Conservation (phyloP, 1,139 yeast genomes). For the Candida gigantensis region DNA sequence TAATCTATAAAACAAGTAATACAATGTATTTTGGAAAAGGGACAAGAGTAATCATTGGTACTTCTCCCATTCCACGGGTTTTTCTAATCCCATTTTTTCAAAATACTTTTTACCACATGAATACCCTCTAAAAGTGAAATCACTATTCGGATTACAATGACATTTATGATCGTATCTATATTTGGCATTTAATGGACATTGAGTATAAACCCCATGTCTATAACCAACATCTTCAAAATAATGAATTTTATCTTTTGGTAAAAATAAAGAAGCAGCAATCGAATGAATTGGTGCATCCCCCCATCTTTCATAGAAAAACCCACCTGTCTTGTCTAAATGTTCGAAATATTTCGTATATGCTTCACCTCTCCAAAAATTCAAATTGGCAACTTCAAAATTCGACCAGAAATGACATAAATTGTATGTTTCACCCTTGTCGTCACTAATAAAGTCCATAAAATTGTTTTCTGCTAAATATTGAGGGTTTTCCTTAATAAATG, state of each 20-base stretch:
- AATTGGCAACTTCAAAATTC: slow-evolving; percentile 80
- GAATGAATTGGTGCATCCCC: slow-evolving; percentile 95
- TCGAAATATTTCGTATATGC: slow-evolving; percentile 72
- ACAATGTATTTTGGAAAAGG: too few species aligned
- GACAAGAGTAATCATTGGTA: too few species aligned
- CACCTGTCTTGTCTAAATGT: slow-evolving; percentile 72
- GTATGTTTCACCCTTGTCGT: slow-evolving; percentile 65
- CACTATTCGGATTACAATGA: slow-evolving; percentile 49
- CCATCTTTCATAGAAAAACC: slow-evolving; percentile 94
- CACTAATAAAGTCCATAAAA: slow-evolving; percentile 51
- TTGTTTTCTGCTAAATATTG: slow-evolving; percentile 48
- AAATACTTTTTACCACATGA: slow-evolving; percentile 55
- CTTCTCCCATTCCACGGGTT: slow-evolving; percentile 46
- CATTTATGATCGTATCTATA: slow-evolving; percentile 49
- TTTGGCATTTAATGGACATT: slow-evolving; percentile 54
- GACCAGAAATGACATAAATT: slow-evolving; percentile 93
- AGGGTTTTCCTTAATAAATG: slow-evolving; percentile 49
- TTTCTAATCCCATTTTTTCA: slow-evolving; percentile 43
- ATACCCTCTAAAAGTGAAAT: slow-evolving; percentile 56
- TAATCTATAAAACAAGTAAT: too few species aligned
- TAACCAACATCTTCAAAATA: slow-evolving; percentile 84
- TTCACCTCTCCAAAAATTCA: slow-evolving; percentile 73
- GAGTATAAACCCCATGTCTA: slow-evolving; percentile 64
- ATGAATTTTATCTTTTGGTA: slow-evolving; percentile 67
- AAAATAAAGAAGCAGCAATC: slow-evolving; percentile 72